Evolutionary conservation across 2,329 filamentous ascomycete species (phyloP), one percentile per base, ranked within the genome.

Genomic region (Colletotrichum orchidophilum): DNA sequence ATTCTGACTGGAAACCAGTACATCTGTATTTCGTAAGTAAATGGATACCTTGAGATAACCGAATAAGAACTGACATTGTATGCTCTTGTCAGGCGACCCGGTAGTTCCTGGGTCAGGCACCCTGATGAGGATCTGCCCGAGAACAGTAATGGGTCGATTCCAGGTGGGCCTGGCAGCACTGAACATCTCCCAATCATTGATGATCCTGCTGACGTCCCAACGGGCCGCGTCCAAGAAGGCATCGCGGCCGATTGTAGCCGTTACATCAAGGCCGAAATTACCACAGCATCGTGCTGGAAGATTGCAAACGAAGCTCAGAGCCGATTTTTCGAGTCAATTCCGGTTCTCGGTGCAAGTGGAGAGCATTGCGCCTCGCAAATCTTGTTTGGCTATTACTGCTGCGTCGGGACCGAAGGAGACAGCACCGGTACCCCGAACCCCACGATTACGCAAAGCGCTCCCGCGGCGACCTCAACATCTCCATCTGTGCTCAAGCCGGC

Each of bases 351-450:
- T 18, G n/a, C 54, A 1, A 50, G 71, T 33, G 76, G 78, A 8
- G 71, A 70, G 18, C 74, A 79, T 63, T 79, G 78, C 62, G 59
- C 52, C 35, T 74, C 71, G 8, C 55, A 65, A 12, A 65, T 77
- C 33, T 77, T 72, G 75, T 53, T 73, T 4, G 65, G 66, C 18
- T 74, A 79, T 31, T 74, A 71, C 21, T 78, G 78, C 69, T 78
- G 77, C 63, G 66, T 78, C 12, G 71, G 39, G n/a, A 11, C 15
- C 21, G 6, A 35, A 7, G 53, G 54, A 7, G 59, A 52, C 59
- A 42, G 59, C 29, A 52, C 18, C n/a, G 59, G 59, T n/a, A 52
- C 18, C n/a, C 7, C 46, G 7, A 9, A 9, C 46, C 59, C 59
- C 7, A 62, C 59, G 8, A 35, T 42, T 18, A 62, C 46, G 29